Percentiles rank a stretch among this genome's conserved stretches.
These are phyloP conservation scores for Phaeotremella skinneri DNA, from an alignment of 768 basidiomycete genomes.

Conservation along the genomic window DNA sequence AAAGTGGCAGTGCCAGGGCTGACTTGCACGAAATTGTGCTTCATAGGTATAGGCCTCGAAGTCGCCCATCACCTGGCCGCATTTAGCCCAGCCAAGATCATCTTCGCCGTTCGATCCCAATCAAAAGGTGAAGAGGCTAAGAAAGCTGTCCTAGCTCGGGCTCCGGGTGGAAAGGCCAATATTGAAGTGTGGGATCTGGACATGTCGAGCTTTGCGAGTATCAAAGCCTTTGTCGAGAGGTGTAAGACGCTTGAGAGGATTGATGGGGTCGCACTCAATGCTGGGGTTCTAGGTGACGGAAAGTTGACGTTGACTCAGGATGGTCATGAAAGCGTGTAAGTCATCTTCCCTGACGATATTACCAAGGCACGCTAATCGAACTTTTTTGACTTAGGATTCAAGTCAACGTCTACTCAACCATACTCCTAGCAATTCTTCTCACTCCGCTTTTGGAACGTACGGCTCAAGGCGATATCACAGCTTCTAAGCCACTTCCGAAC, in stretches of 20 bases:
- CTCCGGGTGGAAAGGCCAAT: not conserved
- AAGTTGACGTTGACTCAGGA: not conserved
- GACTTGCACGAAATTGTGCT: not conserved
- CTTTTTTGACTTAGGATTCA: conserved; percentile 14
- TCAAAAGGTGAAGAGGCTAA: conserved; percentile 23
- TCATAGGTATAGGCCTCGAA: conserved; percentile 26
- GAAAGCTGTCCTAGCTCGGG: conserved; percentile 3
- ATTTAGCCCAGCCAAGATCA: conserved; percentile 23
- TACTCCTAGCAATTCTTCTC: conserved; percentile 26
- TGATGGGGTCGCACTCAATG: conserved; percentile 19
- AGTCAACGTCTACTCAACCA: conserved; percentile 27
- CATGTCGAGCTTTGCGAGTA: conserved; percentile 17
- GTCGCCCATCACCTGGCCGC: conserved; percentile 15
- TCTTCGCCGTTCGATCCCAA: conserved; percentile 28
- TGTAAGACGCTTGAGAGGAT: conserved; percentile 24
- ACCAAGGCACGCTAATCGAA: not conserved
- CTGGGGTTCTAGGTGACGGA: not conserved
- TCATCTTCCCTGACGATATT: no score
- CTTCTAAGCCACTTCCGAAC: conserved; percentile 6
- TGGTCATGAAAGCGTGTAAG: conserved; percentile 17
- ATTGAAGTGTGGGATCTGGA: conserved; percentile 30
- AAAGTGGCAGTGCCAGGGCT: not conserved
- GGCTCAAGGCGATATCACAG: not conserved
- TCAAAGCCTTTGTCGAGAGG: conserved; percentile 24
- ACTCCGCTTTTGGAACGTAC: conserved; percentile 19